Evolutionary conservation across 2,329 filamentous ascomycete genomes (phyloP).

Genomic region (Fusarium sp.): DNA sequence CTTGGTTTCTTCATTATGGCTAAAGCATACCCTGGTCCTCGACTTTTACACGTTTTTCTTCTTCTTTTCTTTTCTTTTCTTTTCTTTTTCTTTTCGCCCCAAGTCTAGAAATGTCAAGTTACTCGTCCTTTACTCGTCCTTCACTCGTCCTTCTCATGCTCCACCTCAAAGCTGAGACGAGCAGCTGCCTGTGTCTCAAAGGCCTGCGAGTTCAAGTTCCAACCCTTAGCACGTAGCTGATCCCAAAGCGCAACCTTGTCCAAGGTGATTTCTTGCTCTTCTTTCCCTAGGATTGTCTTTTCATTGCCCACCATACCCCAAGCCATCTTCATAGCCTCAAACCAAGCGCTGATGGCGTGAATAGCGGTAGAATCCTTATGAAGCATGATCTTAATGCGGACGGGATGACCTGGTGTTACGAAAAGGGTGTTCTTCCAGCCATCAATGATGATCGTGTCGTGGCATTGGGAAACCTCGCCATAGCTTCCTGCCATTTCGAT

Average conservation of each 20-base stretch:
- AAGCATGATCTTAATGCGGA: constrained; percentile 52
- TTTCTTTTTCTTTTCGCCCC: no score
- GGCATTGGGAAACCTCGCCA: constrained; percentile 43
- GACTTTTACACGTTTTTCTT: no score
- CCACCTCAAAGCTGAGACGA: constrained; percentile 44
- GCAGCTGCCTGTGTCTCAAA: constrained; percentile 53
- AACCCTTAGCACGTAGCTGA: constrained; percentile 46
- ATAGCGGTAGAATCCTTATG: constrained; percentile 45
- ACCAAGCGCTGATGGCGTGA: constrained; percentile 53
- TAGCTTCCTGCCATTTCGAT: constrained; percentile 59
- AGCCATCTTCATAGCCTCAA: constrained; percentile 52
- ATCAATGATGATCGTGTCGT: constrained; percentile 42
- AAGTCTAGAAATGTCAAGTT: not conserved
- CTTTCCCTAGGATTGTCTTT: constrained; percentile 29
- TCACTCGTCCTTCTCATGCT: constrained; percentile 42
- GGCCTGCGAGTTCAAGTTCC: constrained; percentile 50
- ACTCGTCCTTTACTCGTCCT: constrained; percentile 1
- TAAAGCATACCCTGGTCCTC: no score
- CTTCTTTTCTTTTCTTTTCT: no score
- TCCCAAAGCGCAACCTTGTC: constrained; percentile 45
- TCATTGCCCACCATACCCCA: constrained; percentile 46
- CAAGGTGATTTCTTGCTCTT: constrained; percentile 1
- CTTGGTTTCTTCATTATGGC: no score
- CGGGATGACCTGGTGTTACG: constrained; percentile 39
- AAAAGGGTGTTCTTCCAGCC: constrained; percentile 47